These are phyloP conservation scores for Yarrowia sp. DNA, from an alignment of 805 yeast genomes.

Conservation along the genomic window DNA sequence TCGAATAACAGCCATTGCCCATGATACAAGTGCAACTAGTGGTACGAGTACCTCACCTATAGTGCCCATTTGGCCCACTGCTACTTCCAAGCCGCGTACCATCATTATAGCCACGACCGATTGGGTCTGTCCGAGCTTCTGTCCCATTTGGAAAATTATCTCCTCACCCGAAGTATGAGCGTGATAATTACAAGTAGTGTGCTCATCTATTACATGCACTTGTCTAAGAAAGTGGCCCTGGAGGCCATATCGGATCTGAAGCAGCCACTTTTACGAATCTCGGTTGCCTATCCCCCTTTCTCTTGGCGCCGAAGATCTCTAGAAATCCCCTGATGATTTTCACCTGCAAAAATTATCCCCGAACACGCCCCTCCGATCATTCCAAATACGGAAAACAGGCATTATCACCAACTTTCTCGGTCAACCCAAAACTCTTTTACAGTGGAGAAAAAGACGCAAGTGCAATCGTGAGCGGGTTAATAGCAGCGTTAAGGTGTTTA, in stretches of 20 bases:
- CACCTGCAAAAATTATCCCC: constrained; percentile 4
- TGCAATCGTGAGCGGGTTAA: constrained; percentile 3
- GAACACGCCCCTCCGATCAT: constrained; percentile 1
- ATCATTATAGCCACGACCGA: too few relatives aligned
- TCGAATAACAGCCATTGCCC: too few relatives aligned
- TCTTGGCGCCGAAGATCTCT: constrained; percentile 3
- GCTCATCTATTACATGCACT: too few relatives aligned
- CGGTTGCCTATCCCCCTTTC: neutral
- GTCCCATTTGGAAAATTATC: too few relatives aligned
- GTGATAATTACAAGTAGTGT: too few relatives aligned
- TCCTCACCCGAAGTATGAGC: too few relatives aligned
- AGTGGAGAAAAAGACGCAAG: constrained; percentile 10
- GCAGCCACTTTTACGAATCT: neutral
- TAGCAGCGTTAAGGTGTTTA: neutral
- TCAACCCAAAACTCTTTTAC: neutral
- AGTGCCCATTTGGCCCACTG: too few relatives aligned
- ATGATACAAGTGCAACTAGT: too few relatives aligned
- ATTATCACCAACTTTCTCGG: constrained; percentile 6
- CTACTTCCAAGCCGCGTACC: too few relatives aligned
- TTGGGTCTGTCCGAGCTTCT: too few relatives aligned
- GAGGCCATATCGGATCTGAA: neutral
- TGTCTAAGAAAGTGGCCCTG: too few relatives aligned
- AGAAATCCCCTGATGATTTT: neutral
- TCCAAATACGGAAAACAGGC: constrained; percentile 21
- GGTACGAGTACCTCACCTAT: too few relatives aligned